Evolutionary conservation across 306 rosid genomes (phyloP).

Genomic region (Fragaria nilgerrensis): DNA sequence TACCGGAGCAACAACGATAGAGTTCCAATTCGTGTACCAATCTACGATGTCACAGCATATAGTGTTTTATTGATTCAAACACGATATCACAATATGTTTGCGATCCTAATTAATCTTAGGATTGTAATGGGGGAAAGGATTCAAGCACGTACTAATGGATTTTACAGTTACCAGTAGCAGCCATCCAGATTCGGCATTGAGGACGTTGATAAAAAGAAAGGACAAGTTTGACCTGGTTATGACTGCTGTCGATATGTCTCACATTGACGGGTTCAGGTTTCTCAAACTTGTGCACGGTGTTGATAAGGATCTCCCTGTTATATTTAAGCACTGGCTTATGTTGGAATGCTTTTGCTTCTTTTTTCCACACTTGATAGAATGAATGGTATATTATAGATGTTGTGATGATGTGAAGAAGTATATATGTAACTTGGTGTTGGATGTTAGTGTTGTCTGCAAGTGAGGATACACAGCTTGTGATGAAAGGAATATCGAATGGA

Average conservation of each 20-base stretch:
- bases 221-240: background rate
- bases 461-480: constrained; percentile 78
- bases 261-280: background rate
- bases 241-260: background rate
- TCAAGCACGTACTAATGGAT: background rate
- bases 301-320: constrained; percentile 44
- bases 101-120: background rate
- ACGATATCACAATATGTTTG: background rate
- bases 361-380: background rate
- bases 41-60: constrained; percentile 31
- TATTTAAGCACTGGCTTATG: constrained; percentile 46
- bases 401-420: background rate
- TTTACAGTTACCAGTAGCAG: background rate
- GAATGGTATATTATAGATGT: background rate
- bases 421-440: background rate
- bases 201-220: background rate
- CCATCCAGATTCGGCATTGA: constrained; percentile 23
- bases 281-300: constrained; percentile 74
- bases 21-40: constrained; percentile 24
- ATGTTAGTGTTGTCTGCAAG: constrained; percentile 77
- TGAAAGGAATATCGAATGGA: constrained; percentile 89
- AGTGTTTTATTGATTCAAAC: background rate
- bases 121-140: background rate
- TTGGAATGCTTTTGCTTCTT: background rate
- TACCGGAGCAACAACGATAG: background rate